Percentiles rank a stretch among this genome's conserved stretches.
Evolutionary conservation across 2,329 filamentous ascomycete genomes (phyloP).

Genomic region (Botrytis tulipae): DNA sequence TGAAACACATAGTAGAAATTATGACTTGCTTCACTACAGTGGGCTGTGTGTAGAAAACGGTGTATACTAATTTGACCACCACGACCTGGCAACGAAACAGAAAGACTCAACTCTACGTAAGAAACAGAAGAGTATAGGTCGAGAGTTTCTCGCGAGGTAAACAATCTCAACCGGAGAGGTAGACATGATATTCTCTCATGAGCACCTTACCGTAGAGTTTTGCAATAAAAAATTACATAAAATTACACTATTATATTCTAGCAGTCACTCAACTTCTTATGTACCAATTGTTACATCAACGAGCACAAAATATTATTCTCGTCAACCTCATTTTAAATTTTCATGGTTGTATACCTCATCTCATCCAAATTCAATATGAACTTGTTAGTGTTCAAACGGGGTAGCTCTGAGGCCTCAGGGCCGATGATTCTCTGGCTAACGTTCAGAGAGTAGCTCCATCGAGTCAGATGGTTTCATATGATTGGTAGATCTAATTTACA

Average conservation of each 20-base stretch:
- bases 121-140: not conserved
- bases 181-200: not conserved
- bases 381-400: not conserved
- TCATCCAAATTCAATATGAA: not conserved
- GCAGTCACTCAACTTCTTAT: not conserved
- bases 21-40: not conserved
- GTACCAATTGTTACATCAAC: not conserved
- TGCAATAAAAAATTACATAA: not conserved
- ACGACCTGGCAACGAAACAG: not conserved
- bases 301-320: not conserved
- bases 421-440: not conserved
- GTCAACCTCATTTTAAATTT: not conserved
- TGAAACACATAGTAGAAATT: not conserved
- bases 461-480: not conserved
- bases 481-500: not conserved
- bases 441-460: not conserved
- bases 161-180: not conserved
- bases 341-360: not conserved
- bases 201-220: not conserved
- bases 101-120: not conserved
- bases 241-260: not conserved
- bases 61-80: not conserved
- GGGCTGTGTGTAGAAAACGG: not conserved
- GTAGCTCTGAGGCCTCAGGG: not conserved
- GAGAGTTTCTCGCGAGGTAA: not conserved